Percentiles rank a stretch among this genome's conserved stretches.
phyloP scores from a whole-genome alignment of 1,284 basidiomycete genomes.

The Austroboletus novae-zelandiae region DNA sequence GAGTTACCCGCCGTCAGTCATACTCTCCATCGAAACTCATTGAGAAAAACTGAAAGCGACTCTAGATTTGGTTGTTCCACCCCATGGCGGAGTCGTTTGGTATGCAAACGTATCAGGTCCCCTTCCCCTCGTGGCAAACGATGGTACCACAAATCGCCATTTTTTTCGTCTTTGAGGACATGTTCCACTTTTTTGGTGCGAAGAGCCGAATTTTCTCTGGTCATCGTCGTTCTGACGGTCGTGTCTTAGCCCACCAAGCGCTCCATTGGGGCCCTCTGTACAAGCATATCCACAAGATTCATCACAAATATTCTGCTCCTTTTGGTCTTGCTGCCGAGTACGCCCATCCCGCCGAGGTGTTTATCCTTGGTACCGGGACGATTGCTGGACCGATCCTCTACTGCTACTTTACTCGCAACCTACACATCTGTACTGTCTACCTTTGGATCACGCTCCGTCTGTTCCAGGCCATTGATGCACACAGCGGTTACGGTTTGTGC shows the following conservation, averaged over 20 bases:
- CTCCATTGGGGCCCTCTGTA: conserved; percentile 91
- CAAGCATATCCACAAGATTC: conserved; percentile 97
- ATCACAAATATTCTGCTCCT: conserved; percentile 97
- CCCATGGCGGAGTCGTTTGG: conserved; percentile 89
- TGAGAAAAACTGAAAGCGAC: not conserved
- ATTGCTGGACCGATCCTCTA: conserved; percentile 87
- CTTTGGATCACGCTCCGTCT: conserved; percentile 92
- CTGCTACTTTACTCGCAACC: conserved; percentile 67
- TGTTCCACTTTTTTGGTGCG: conserved; percentile 81
- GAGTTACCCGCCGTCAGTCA: conserved; percentile 83
- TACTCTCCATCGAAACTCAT: not conserved
- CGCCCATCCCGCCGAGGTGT: conserved; percentile 91
- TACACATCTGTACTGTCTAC: conserved; percentile 93
- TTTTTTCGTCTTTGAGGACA: conserved; percentile 97
- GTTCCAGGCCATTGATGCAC: conserved; percentile 97
- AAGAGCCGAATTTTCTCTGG: not conserved
- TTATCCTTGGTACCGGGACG: conserved; percentile 87
- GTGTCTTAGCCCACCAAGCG: conserved; percentile 73
- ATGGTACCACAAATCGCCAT: conserved; percentile 82
- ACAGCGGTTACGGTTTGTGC: conserved; percentile 84
- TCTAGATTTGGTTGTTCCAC: conserved; percentile 94
- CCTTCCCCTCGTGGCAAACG: conserved; percentile 73
- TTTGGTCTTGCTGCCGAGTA: conserved; percentile 98
- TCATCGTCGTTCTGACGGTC: conserved; percentile 8
- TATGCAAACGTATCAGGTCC: conserved; percentile 91